Evolutionary conservation across 345 rosid genomes (phyloP).

Genomic region (Cardamine chenopodiifolia): DNA sequence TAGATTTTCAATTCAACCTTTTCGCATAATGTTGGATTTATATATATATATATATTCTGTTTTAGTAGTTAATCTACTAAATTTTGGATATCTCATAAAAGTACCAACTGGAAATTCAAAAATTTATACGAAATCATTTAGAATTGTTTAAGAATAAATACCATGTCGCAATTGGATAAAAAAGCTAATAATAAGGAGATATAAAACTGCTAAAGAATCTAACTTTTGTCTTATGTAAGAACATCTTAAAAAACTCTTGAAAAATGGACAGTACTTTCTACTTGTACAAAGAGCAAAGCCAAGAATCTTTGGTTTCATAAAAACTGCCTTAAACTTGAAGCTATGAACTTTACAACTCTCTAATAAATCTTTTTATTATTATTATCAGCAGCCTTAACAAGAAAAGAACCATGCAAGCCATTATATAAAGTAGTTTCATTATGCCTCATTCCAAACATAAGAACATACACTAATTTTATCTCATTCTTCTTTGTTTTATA

Average conservation of each 20-base stretch:
- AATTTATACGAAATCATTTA: neutral
- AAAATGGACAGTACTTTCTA: conserved; percentile 33
- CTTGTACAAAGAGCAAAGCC: conserved; percentile 44
- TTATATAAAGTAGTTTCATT: conserved; percentile 39
- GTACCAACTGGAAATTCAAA: neutral
- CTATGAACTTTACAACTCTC: conserved; percentile 63
- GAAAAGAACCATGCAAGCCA: conserved; percentile 65
- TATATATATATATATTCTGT: no score
- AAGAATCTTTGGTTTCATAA: conserved; percentile 35
- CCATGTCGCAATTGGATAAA: conserved; percentile 31
- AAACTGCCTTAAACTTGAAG: conserved; percentile 66
- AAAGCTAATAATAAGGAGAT: conserved; percentile 32
- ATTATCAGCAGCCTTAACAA: conserved; percentile 60
- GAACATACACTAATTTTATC: conserved; percentile 4
- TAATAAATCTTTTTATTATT: conserved; percentile 33
- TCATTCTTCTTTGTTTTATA: neutral
- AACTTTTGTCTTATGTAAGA: conserved; percentile 41
- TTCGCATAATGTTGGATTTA: no score
- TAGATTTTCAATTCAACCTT: no score
- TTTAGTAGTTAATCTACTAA: no score
- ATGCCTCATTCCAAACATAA: conserved; percentile 37
- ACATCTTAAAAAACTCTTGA: conserved; percentile 24
- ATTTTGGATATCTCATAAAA: neutral
- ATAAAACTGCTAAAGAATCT: conserved; percentile 40
- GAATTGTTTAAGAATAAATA: conserved; percentile 30